phyloP scores from a whole-genome alignment of 164 flowering plant genomes.

The Vitis cinerea region DNA sequence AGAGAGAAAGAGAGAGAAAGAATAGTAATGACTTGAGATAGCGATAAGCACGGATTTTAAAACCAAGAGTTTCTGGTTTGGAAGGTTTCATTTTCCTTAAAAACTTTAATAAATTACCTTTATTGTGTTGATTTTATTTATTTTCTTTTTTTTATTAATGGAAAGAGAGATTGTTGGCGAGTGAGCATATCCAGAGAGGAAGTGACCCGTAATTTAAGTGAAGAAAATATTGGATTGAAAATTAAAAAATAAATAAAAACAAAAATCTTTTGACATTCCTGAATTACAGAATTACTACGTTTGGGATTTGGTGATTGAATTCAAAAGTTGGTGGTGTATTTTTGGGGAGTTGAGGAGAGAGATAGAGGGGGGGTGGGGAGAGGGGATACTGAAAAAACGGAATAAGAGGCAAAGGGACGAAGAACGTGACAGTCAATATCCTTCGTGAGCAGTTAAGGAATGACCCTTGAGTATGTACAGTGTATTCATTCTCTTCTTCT shows the following conservation, averaged over 20 bases:
- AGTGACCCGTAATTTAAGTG: too few species aligned
- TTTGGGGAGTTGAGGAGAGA: neutral
- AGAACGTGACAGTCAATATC: constrained; percentile 29
- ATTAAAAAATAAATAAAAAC: neutral
- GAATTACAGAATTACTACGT: too few species aligned
- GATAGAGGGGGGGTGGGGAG: neutral
- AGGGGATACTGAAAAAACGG: neutral
- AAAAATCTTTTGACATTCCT: neutral
- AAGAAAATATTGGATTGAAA: neutral
- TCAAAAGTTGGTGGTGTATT: constrained; percentile 2
- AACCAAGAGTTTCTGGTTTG: constrained; percentile 1
- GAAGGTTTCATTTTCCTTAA: neutral
- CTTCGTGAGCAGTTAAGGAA: neutral
- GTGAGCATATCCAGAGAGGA: too few species aligned
- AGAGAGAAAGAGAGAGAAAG: too few species aligned
- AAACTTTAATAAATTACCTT: neutral
- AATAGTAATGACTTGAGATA: too few species aligned
- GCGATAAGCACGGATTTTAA: neutral
- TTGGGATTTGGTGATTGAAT: neutral
- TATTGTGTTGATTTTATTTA: too few species aligned
- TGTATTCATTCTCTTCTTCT: neutral
- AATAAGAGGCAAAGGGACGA: constrained; percentile 16
- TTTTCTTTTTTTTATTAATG: too few species aligned
- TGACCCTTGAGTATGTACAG: neutral
- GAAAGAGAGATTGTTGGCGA: too few species aligned